Conservation (phyloP, 129 eudicot genomes). For the Centella asiatica region DNA sequence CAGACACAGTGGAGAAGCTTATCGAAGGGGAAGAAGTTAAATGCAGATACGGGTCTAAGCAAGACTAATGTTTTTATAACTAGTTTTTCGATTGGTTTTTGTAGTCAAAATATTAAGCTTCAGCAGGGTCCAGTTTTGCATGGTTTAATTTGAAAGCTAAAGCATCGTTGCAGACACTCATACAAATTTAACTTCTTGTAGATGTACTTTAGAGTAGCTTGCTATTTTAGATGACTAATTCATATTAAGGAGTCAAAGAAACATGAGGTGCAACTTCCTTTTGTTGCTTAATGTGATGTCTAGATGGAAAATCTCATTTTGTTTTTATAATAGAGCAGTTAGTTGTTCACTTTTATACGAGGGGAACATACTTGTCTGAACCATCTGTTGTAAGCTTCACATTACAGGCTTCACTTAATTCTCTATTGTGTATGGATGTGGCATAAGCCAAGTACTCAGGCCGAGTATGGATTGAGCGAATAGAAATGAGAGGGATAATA, state of each 20-base stretch:
- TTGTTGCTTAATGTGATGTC: neutral
- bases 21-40: conserved; percentile 67
- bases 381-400: neutral
- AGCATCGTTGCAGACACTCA: neutral
- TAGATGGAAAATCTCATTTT: neutral
- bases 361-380: neutral
- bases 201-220: neutral
- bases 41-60: conserved; percentile 49
- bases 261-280: neutral
- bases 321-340: too few species aligned
- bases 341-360: too few species aligned
- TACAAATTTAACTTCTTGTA: neutral
- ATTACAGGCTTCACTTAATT: neutral
- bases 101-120: neutral
- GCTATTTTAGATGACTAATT: neutral
- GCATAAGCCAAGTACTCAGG: too few species aligned
- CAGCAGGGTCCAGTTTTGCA: neutral
- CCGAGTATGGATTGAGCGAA: too few species aligned
- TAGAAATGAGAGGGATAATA: neutral
- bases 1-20: conserved; percentile 77
- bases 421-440: neutral
- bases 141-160: neutral
- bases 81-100: neutral
- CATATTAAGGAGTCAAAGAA: neutral
- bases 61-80: conserved; percentile 1